A percentile compares a stretch with the other conserved stretches of the same genome.
Evolutionary conservation across 352 stramenopile genomes (phyloP).

Genomic region (Pythium diclinum): DNA sequence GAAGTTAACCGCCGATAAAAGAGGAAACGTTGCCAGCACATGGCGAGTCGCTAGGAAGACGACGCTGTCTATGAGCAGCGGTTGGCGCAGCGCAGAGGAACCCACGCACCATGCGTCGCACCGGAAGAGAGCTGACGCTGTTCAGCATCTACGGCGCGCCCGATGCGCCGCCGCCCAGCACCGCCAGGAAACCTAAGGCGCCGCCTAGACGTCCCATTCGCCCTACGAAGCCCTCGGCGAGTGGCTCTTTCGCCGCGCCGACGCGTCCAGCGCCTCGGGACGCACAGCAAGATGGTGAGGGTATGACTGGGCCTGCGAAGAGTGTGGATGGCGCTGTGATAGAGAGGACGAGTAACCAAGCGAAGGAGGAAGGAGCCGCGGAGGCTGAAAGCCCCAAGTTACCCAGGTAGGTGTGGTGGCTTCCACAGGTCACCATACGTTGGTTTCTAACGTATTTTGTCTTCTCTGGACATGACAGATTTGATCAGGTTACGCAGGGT

Average conservation of each 20-base stretch:
- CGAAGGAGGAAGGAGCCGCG: background rate
- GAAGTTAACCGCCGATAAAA: background rate
- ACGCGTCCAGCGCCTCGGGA: background rate
- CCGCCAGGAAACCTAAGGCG: background rate
- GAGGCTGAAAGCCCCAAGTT: background rate
- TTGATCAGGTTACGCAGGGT: background rate
- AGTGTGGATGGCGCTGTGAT: background rate
- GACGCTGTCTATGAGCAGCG: background rate
- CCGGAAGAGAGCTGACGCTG: conserved; percentile 26
- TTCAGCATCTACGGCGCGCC: conserved; percentile 23
- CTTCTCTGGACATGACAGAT: background rate
- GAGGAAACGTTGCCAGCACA: background rate
- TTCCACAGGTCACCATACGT: background rate
- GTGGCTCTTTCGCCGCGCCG: background rate
- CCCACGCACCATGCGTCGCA: conserved; percentile 5
- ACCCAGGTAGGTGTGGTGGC: background rate
- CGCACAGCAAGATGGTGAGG: background rate
- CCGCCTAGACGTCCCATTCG: background rate
- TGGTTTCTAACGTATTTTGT: background rate
- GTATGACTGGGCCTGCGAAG: background rate
- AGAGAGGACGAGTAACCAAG: background rate
- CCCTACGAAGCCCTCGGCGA: background rate
- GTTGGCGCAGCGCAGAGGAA: background rate
- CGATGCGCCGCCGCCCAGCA: conserved; percentile 1
- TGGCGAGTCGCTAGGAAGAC: background rate